These are phyloP conservation scores for Aspergillus sp. DNA, from an alignment of 2,329 filamentous ascomycete genomes.

Conservation along the genomic window DNA sequence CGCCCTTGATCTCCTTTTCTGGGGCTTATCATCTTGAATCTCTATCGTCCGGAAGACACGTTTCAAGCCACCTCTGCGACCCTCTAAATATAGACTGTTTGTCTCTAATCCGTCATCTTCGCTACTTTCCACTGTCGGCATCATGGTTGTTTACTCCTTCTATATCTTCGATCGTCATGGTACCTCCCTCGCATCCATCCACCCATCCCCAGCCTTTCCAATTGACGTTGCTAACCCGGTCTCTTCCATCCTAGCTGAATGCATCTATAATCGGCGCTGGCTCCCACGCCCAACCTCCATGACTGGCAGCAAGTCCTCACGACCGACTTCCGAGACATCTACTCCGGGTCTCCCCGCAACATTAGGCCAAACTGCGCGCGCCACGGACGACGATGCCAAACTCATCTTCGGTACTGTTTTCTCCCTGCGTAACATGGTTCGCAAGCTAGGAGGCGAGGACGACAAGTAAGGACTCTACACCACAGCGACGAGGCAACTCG, in stretches of 20 bases:
- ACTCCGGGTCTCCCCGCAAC: constrained; percentile 40
- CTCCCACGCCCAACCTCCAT: constrained; percentile 56
- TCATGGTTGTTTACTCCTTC: constrained; percentile 94
- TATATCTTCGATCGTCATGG: constrained; percentile 99
- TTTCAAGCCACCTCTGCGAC: background rate
- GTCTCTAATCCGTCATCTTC: constrained; percentile 10
- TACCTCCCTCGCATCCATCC: constrained; percentile 43
- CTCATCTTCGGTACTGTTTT: constrained; percentile 97
- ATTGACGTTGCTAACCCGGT: background rate
- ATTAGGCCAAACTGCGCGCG: constrained; percentile 47
- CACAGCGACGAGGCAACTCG: no score
- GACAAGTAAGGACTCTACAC: constrained; percentile 59
- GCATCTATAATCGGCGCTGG: constrained; percentile 94
- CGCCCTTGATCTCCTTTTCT: background rate
- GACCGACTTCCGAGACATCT: constrained; percentile 53
- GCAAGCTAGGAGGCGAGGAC: constrained; percentile 89
- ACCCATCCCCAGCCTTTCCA: background rate
- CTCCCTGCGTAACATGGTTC: constrained; percentile 93
- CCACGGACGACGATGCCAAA: constrained; percentile 83
- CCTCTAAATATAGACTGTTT: background rate
- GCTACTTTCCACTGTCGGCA: constrained; percentile 20
- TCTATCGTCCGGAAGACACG: background rate
- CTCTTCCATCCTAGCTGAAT: constrained; percentile 68
- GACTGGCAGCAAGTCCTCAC: constrained; percentile 49
- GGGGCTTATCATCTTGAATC: background rate